Evolutionary conservation across 1,284 basidiomycete genomes (phyloP), one percentile per base, ranked within the genome.

Genomic region (Sanghuangporus sanghuang): DNA sequence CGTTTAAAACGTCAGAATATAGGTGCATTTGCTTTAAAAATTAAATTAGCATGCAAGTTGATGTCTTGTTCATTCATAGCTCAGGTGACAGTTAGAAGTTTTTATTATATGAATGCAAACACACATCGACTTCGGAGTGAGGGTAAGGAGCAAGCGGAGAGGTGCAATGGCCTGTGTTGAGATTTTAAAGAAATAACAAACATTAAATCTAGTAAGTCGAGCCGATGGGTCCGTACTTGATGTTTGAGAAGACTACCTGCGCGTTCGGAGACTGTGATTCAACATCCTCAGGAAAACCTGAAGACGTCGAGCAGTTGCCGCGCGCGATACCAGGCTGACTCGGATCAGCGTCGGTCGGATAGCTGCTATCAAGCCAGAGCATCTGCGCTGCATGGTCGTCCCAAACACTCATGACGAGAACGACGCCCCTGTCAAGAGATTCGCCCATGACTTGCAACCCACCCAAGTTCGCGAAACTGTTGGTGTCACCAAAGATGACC

Each of bases 311-410:
- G 72, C 84, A 85, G 16, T 79, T 76, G 63, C 84, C 84, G 71
- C 84, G 81, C 60, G 77, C 73, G 61, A 83, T 75, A 72, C 83
- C 84, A 57, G 82, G 79, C 60, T 67, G 61, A 63, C 74, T 74
- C n/a, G 80, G 69, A 68, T 75, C 70, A 35, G 71, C 73, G 69
- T 70, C 70, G 64, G 76, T 75, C 54, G 84, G 83, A 75, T 84
- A 85, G 75, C 75, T 74, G 68, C 74, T 76, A 74, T 86, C 83
- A 72, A 85, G 80, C 84, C 84, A 54, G 69, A 84, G 78, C 83
- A 85, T 85, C 69, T 79, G 73, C 66, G 77, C 82, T 42, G 75
- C 74, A 68, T 84, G 75, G 74, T 85, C 84, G 67, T 85, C 82
- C 83, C 83, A 84, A 66, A 85, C 70, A 68, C 75, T 77, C 70